Evolutionary conservation across 306 rosid genomes (phyloP).

Genomic region (Lathyrus aphaca): DNA sequence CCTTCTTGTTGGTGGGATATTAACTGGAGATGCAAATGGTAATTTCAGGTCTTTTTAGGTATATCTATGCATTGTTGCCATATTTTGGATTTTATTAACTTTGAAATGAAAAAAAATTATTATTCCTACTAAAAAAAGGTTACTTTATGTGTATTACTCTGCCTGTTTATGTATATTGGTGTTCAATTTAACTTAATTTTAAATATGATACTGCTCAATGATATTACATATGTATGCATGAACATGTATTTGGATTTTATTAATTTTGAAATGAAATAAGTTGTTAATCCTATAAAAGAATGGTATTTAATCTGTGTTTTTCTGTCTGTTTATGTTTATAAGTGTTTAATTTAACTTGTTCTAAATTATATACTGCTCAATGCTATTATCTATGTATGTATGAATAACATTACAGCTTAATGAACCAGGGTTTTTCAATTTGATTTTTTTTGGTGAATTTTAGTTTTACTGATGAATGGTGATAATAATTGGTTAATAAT

Average conservation of each 20-base stretch:
- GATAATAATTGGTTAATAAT: background rate
- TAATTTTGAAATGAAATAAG: background rate
- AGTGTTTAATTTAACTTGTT: background rate
- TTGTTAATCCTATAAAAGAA: too few relatives aligned
- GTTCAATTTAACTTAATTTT: background rate
- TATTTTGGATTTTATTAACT: background rate
- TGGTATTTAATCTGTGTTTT: background rate
- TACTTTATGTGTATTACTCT: background rate
- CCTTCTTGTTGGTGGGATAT: background rate
- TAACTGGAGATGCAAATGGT: background rate
- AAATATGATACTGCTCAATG: background rate
- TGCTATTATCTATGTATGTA: background rate
- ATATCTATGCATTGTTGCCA: constrained; percentile 3
- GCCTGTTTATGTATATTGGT: background rate
- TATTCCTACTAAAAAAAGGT: too few relatives aligned
- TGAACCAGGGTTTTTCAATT: background rate
- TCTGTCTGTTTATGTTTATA: background rate
- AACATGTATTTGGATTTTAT: constrained; percentile 5
- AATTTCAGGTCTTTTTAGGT: background rate
- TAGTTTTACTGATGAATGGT: constrained; percentile 3
- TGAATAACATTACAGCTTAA: constrained; percentile 6
- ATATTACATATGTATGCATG: background rate
- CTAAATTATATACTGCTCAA: background rate
- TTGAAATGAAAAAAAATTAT: background rate
- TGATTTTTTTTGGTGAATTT: background rate